These are phyloP conservation scores for Coniella lustricola DNA, from an alignment of 2,329 filamentous ascomycete species.

Conservation along the genomic window DNA sequence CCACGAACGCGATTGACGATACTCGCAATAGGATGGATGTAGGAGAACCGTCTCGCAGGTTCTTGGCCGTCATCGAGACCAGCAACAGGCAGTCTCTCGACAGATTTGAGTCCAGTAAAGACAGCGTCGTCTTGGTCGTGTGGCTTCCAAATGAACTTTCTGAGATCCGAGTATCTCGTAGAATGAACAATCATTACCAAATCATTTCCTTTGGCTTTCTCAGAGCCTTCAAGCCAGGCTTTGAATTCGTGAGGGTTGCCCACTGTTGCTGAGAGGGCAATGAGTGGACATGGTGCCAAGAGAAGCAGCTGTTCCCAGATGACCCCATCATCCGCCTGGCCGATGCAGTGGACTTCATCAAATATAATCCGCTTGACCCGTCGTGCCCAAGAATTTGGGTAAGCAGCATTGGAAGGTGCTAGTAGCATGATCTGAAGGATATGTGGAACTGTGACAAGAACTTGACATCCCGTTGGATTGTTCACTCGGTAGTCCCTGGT, in stretches of 20 bases:
- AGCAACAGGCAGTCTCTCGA: slow-evolving; percentile 34
- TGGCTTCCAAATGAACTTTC: slow-evolving; percentile 64
- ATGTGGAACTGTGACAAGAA: slow-evolving; percentile 71
- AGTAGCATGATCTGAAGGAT: slow-evolving; percentile 74
- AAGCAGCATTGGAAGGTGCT: slow-evolving; percentile 55
- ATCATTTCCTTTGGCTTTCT: slow-evolving; percentile 55
- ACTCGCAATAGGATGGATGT: slow-evolving; percentile 15
- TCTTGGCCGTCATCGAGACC: slow-evolving; percentile 39
- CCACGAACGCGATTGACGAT: slow-evolving; percentile 38
- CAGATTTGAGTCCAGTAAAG: slow-evolving; percentile 45
- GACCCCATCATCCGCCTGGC: slow-evolving; percentile 66
- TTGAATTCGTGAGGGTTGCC: slow-evolving; percentile 67
- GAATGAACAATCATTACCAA: slow-evolving; percentile 62
- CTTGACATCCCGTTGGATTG: slow-evolving; percentile 63
- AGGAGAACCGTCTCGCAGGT: slow-evolving; percentile 41
- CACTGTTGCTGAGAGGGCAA: slow-evolving; percentile 73
- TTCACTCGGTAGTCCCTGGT: slow-evolving; percentile 71
- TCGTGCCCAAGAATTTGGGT: slow-evolving; percentile 50
- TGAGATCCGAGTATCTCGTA: slow-evolving; percentile 66
- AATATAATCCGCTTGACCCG: slow-evolving; percentile 71
- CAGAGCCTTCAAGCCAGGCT: slow-evolving; percentile 59
- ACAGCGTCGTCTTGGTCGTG: slow-evolving; percentile 37
- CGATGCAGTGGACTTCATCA: slow-evolving; percentile 76
- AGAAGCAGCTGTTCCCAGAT: slow-evolving; percentile 74
- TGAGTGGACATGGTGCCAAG: slow-evolving; percentile 67